Base-by-base conservation (phyloP, 177 flowering plant genomes). In the Telopea speciosissima region DNA sequence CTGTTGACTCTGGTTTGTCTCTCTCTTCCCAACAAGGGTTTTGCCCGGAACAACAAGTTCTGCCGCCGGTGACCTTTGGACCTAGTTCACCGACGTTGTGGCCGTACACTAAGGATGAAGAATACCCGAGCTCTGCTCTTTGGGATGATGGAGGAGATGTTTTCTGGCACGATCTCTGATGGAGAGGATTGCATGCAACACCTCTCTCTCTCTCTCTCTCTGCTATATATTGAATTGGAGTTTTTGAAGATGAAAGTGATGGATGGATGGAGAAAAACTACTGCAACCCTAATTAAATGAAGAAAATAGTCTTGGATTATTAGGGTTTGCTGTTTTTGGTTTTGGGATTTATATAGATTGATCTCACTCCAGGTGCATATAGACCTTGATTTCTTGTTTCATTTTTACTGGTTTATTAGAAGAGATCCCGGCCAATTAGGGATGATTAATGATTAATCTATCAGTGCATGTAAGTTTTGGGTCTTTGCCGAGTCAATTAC, bases 101-200 rank as follows among this genome's bases (percentile, higher is more conserved):
- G 90, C 83, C 87, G 17, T 70, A 74, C 65, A 49, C 49, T 0
- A 72, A 66, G 45, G 88, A 84, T 2, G 88, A 81, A 5, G 90
- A 85, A 22, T 83, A 78, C 31, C 75, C 82, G 1, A 68, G 81
- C 0, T 52, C 78, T 66, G 66, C 74, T 58, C 73, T 87, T 40
- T 88, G 88, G 90, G 92, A 87, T 26, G 80, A 82, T 64, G 77
- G 75, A 11, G 77, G 75, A 11, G 88, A 83, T 65, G 74, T 82
- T 22, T 82, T 80, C 60, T 77, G 78, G 56, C 82, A 81, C 40
- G 90, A 87, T 76, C 72, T 83, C 74, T 83, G 71, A 81, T 28
- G 68, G 0, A 21, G 9, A 28, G 42, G 42, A 22, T 24, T 66
- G 33, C 56, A 66, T 44, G 59, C 58, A 66, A 66, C 11, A 5